Percentiles rank a stretch among this genome's conserved stretches.
Evolutionary conservation across 495 filamentous ascomycete species (phyloP).

Genomic region (Tuber microsphaerosporum): DNA sequence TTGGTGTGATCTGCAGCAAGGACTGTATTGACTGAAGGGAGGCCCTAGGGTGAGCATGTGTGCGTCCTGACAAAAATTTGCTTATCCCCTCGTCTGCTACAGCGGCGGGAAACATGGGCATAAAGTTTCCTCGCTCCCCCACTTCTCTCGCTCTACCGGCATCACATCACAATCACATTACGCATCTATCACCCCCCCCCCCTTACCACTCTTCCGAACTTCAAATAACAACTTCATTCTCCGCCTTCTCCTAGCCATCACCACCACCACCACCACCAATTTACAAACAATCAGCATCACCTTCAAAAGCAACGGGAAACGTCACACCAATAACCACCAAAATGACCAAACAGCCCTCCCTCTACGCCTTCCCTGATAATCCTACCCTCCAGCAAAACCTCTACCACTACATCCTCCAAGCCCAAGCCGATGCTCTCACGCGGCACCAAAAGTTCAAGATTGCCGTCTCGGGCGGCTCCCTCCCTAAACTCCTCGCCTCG

Average conservation of each 20-base stretch:
- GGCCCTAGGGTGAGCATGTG: not conserved
- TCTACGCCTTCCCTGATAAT: slow-evolving; percentile 68
- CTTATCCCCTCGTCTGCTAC: not conserved
- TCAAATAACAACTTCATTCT: not conserved
- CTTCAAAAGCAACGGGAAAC: not conserved
- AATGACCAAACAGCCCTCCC: slow-evolving; percentile 60
- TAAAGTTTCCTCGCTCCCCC: not conserved
- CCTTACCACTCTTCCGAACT: not conserved
- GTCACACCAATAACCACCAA: not conserved
- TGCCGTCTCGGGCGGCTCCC: slow-evolving; percentile 87
- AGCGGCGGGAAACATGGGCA: slow-evolving; percentile 2
- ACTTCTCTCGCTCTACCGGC: not conserved
- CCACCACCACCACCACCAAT: not conserved
- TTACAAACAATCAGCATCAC: not conserved
- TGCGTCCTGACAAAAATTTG: not conserved
- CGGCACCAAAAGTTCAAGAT: slow-evolving; percentile 83
- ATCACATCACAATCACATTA: not conserved
- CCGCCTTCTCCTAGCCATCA: not conserved
- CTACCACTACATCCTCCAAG: slow-evolving; percentile 68
- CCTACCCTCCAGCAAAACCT: slow-evolving; percentile 65
- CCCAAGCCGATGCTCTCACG: slow-evolving; percentile 67
- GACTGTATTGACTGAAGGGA: not conserved
- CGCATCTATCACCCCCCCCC: not conserved
- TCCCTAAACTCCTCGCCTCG: slow-evolving; percentile 73
- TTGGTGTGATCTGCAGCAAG: not conserved